Evolutionary conservation across 2,329 filamentous ascomycete species (phyloP).

Genomic region (Camptophora hylomeconis): DNA sequence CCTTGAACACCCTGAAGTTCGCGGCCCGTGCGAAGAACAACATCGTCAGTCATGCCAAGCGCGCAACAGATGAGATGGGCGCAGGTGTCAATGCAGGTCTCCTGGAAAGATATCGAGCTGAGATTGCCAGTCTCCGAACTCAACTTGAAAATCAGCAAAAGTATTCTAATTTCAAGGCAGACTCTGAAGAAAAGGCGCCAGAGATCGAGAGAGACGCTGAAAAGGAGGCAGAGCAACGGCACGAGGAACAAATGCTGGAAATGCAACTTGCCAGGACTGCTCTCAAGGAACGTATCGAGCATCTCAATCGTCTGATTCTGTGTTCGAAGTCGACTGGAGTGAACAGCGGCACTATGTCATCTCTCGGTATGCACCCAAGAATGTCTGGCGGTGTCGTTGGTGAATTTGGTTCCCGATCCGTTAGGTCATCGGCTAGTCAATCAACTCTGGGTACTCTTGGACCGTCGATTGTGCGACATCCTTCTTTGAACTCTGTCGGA

Average conservation of each 20-base stretch:
- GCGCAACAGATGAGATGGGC: constrained; percentile 76
- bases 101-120: constrained; percentile 83
- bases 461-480: constrained; percentile 48
- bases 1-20: constrained; percentile 91
- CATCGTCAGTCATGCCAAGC: constrained; percentile 93
- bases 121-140: constrained; percentile 68
- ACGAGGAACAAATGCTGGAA: constrained; percentile 95
- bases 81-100: constrained; percentile 50
- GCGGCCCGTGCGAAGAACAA: constrained; percentile 94
- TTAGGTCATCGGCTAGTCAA: constrained; percentile 57
- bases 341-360: constrained; percentile 64
- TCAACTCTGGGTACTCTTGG: constrained; percentile 37
- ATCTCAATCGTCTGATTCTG: constrained; percentile 85
- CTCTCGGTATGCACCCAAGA: constrained; percentile 50
- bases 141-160: constrained; percentile 78
- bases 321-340: constrained; percentile 94
- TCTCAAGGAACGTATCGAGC: constrained; percentile 92
- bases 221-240: constrained; percentile 69
- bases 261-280: constrained; percentile 96
- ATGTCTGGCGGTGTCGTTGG: constrained; percentile 34
- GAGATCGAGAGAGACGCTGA: constrained; percentile 66
- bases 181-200: constrained; percentile 43
- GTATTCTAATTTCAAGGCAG: no score
- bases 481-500: constrained; percentile 52
- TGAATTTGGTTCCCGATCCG: constrained; percentile 37